Evolutionary conservation across 2,329 filamentous ascomycete genomes (phyloP).

Genomic region (Chrysoporthe austroafricana): DNA sequence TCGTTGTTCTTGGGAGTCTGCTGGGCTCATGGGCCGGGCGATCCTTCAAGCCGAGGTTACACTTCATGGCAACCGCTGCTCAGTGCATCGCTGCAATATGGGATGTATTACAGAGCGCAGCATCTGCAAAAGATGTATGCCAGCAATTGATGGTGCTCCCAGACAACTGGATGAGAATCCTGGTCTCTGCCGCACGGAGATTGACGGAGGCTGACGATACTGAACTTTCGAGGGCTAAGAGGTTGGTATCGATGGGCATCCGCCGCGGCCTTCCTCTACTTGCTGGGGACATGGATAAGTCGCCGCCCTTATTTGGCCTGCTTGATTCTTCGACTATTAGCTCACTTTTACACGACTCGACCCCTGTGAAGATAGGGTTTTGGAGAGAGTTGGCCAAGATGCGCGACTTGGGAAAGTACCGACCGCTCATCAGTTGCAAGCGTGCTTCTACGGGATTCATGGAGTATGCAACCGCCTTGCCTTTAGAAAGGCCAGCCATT

Average conservation of each 20-base stretch:
- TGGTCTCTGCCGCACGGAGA: background rate
- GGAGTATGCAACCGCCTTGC: background rate
- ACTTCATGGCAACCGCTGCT: background rate
- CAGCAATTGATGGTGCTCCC: background rate
- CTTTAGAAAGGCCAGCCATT: background rate
- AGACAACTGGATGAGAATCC: background rate
- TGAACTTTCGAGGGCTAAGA: background rate
- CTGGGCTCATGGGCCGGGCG: background rate
- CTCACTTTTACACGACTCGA: background rate
- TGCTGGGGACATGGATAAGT: too few relatives aligned
- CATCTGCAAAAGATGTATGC: background rate
- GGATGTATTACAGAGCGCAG: background rate
- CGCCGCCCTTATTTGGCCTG: background rate
- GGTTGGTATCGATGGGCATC: background rate
- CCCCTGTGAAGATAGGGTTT: background rate
- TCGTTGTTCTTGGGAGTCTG: background rate
- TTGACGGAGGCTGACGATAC: background rate
- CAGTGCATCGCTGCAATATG: background rate
- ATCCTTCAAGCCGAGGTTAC: background rate
- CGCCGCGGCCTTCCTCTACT: background rate
- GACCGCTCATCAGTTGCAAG: background rate
- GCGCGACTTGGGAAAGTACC: background rate
- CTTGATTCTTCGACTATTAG: background rate
- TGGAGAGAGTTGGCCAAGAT: background rate
- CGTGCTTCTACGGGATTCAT: background rate